Percentiles rank a stretch among this genome's conserved stretches.
phyloP scores from a whole-genome alignment of 257 asterid genomes.

The Phtheirospermum japonicum region DNA sequence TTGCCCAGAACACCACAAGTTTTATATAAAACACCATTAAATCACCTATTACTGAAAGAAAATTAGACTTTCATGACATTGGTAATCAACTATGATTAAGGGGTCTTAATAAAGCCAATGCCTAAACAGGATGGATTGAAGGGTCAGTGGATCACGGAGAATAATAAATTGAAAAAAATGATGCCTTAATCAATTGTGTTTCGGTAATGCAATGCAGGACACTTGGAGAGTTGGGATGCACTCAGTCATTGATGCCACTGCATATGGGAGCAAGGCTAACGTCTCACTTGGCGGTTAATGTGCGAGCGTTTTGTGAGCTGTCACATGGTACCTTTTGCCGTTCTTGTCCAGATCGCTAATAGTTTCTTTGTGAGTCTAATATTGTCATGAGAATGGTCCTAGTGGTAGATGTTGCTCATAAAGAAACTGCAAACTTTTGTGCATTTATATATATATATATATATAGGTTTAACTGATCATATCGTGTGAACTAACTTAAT shows the following conservation, averaged over 20 bases:
- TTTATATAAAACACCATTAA: too few relatives aligned
- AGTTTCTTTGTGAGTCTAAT: constrained; percentile 72
- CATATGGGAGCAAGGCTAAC: constrained; percentile 56
- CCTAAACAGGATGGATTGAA: background rate
- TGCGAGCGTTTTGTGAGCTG: constrained; percentile 94
- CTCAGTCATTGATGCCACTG: constrained; percentile 70
- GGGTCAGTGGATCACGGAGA: too few relatives aligned
- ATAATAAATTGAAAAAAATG: too few relatives aligned
- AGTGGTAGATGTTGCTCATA: constrained; percentile 22
- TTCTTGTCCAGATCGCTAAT: constrained; percentile 99
- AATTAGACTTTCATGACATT: too few relatives aligned
- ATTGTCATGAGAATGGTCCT: constrained; percentile 34
- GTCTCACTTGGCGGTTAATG: constrained; percentile 61
- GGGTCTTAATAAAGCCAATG: too few relatives aligned
- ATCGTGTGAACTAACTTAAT: background rate
- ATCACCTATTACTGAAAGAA: too few relatives aligned
- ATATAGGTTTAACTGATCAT: too few relatives aligned
- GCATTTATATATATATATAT: too few relatives aligned
- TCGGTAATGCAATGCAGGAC: constrained; percentile 51
- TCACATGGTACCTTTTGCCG: constrained; percentile 95
- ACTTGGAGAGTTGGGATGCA: constrained; percentile 69
- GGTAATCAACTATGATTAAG: too few relatives aligned
- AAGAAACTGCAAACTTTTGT: background rate
- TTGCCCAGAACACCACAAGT: background rate
- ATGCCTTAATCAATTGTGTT: background rate